These are phyloP conservation scores for Chiua sp. DNA, from an alignment of 1,284 basidiomycete species.

Conservation along the genomic window DNA sequence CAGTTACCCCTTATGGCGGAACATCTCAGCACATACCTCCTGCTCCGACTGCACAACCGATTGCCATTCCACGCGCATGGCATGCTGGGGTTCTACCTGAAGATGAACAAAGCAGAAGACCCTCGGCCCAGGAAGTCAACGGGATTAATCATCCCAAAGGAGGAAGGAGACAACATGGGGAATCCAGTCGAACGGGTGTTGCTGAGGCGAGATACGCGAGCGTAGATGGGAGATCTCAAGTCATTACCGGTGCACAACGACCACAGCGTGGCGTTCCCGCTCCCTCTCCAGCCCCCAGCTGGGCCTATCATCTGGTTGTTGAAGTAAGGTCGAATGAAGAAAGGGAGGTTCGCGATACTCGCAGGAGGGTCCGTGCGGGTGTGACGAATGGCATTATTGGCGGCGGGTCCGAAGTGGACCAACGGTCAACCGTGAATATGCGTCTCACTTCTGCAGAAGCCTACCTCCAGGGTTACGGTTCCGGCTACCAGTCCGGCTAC, in stretches of 20 bases:
- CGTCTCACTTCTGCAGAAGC: slow-evolving; percentile 37
- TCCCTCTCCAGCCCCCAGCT: slow-evolving; percentile 34
- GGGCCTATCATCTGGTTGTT: slow-evolving; percentile 35
- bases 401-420: slow-evolving; percentile 2
- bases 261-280: slow-evolving; percentile 12
- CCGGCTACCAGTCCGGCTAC: slow-evolving; percentile 33
- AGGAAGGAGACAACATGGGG: slow-evolving; percentile 16
- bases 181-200: slow-evolving; percentile 14
- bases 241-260: slow-evolving; percentile 2
- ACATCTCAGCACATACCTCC: slow-evolving; percentile 16
- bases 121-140: slow-evolving; percentile 16
- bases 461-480: slow-evolving; percentile 36
- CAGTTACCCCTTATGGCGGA: slow-evolving; percentile 11
- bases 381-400: slow-evolving; percentile 9
- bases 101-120: slow-evolving; percentile 26
- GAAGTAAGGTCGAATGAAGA: slow-evolving; percentile 40
- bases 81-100: slow-evolving; percentile 25
- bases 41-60: slow-evolving; percentile 18
- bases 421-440: slow-evolving; percentile 9
- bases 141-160: slow-evolving; percentile 13
- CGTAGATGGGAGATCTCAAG: slow-evolving; percentile 16
- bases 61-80: slow-evolving; percentile 25
- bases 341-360: slow-evolving; percentile 17
- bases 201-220: slow-evolving; percentile 12
- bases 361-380: slow-evolving; percentile 15